Evolutionary conservation across 495 filamentous ascomycete genomes (phyloP), one percentile per base, ranked within the genome.

Genomic region (Aspergillus sclerotioniger): DNA sequence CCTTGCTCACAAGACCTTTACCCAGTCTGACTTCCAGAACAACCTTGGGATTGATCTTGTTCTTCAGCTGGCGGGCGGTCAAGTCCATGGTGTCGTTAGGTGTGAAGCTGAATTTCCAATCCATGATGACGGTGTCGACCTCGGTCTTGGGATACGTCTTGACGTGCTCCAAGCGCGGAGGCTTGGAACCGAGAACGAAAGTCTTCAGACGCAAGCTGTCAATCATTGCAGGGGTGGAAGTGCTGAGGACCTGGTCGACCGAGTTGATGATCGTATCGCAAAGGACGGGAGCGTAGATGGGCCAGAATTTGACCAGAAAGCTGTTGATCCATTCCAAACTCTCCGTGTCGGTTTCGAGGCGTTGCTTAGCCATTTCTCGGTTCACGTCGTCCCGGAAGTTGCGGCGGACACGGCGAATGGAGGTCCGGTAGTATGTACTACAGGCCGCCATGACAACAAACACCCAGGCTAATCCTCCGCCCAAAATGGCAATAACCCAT

Each of bases 71-170:
- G 45, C 88, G 86, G 19, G 85, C 77, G 6, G 94, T 99, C 80
- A 99, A 80, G 73, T 99, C 94, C 58, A 88, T 84, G 9, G 81
- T 88, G 71, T 99, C 94, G 63, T 93, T 97, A 8, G 94, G 94
- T 0, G 90, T 98, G 73, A 99, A 99, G 76, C 92, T 97, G 74
- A 99, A 98, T 63, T 96, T 92, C 94, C 94, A 99, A 68, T 99
- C 94, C 95, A 98, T 99, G 54, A 98, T 82, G 43, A 99, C 90
- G 54, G 88, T 88, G 65, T 99, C 93, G 47, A 96, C 91, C 46
- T 96, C 90, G 12, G 90, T 89, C 74, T 96, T 97, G 25, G 94
- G 92, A 63, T 98, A 98, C 7, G 94, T 96, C 78, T 96, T 97
- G 64, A 98, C 94, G 67, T 96, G 91, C 69, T 99, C 94, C 79